Percentiles rank a stretch among this genome's conserved stretches.
Evolutionary conservation across 129 eudicot genomes (phyloP).

Genomic region (Helianthus tuberosus): DNA sequence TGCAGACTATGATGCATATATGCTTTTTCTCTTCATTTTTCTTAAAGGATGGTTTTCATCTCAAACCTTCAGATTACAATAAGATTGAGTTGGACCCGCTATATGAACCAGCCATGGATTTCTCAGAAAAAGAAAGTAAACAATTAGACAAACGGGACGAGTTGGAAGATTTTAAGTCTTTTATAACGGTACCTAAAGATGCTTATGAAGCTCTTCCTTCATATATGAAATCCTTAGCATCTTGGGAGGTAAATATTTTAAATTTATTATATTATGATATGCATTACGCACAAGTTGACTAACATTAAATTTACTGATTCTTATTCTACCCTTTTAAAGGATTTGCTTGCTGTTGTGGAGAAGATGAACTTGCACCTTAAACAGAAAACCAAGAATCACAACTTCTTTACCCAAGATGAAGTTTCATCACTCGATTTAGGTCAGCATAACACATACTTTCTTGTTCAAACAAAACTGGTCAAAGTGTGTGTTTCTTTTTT

Average conservation of each 20-base stretch:
- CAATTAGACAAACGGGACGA: background rate
- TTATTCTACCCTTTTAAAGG: conserved; percentile 39
- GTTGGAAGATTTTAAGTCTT: conserved; percentile 29
- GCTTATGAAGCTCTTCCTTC: conserved; percentile 85
- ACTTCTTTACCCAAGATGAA: conserved; percentile 71
- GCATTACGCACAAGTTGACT: no score
- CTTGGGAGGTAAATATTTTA: conserved; percentile 70
- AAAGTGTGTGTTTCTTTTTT: no score
- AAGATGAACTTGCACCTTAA: conserved; percentile 64
- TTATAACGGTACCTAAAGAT: conserved; percentile 47
- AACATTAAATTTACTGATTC: background rate
- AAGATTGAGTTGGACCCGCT: no score
- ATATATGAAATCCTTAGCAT: conserved; percentile 68
- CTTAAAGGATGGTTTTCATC: no score
- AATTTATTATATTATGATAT: background rate
- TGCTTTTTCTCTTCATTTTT: no score
- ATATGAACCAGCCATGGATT: conserved; percentile 31
- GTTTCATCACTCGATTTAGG: conserved; percentile 68
- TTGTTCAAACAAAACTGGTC: background rate
- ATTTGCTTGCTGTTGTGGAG: conserved; percentile 72
- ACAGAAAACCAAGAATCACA: conserved; percentile 35
- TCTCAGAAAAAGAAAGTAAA: conserved; percentile 42
- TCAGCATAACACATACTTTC: conserved; percentile 18
- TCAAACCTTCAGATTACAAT: no score
- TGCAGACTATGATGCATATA: no score